phyloP scores from a whole-genome alignment of 441 rosid species.

The Brassica hybrid region DNA sequence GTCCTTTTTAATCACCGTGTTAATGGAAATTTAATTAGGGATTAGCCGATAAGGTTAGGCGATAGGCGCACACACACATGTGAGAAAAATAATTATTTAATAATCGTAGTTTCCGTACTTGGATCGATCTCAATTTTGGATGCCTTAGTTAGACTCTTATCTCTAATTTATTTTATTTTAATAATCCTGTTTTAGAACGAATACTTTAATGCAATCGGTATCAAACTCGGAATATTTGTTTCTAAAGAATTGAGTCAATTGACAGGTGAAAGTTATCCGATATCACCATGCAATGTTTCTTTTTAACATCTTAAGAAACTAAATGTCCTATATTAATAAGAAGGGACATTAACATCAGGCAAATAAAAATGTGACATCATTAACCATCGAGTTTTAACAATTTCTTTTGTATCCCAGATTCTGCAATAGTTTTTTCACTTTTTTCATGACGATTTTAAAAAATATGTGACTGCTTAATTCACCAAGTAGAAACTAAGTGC shows the following conservation, averaged over 20 bases:
- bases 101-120: constrained; percentile 28
- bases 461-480: background rate
- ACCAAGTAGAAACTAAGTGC: background rate
- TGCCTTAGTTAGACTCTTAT: background rate
- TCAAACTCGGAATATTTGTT: no score
- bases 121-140: constrained; percentile 19
- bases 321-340: no score
- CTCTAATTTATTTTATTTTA: background rate
- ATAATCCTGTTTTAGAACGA: background rate
- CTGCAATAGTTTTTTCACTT: background rate
- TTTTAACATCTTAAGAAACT: no score
- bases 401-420: background rate
- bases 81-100: background rate
- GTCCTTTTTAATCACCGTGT: background rate
- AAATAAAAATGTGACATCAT: background rate
- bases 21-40: background rate
- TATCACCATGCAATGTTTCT: background rate
- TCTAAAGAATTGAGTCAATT: no score
- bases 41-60: constrained; percentile 22
- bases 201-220: no score
- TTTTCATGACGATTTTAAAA: background rate
- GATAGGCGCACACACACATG: constrained; percentile 12
- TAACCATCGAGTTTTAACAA: background rate
- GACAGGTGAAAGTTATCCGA: background rate
- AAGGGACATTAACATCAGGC: background rate